Conservation (phyloP, 306 rosid species). For the Dalbergia cochinchinensis region DNA sequence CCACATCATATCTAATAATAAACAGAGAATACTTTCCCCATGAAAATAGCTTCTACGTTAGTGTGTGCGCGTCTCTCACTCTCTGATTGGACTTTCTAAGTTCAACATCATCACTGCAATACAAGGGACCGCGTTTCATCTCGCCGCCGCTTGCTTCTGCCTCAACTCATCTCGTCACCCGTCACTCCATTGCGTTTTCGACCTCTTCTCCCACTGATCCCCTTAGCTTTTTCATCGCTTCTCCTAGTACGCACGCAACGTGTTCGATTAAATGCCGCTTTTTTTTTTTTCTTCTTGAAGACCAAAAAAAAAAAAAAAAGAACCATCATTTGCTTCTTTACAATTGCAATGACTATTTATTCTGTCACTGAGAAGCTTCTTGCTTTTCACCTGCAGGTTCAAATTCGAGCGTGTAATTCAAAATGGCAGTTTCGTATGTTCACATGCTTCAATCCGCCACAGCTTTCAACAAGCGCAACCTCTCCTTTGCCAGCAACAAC, state of each 20-base stretch:
- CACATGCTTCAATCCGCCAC: slow-evolving; percentile 50
- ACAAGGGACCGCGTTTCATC: neutral
- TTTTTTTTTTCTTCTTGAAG: neutral
- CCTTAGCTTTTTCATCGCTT: too few relatives aligned
- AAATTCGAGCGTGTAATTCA: slow-evolving; percentile 2
- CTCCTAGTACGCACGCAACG: neutral
- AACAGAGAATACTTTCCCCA: too few relatives aligned
- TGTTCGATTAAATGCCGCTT: neutral
- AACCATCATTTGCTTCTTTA: slow-evolving; percentile 3
- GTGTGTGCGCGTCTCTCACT: neutral
- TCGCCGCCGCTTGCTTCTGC: neutral
- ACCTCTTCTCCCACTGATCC: too few relatives aligned
- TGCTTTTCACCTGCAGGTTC: neutral
- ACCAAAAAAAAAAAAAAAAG: neutral
- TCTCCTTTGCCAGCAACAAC: slow-evolving; percentile 38
- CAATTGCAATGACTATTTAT: neutral
- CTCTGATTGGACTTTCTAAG: neutral
- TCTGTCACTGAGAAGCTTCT: neutral
- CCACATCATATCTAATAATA: too few relatives aligned
- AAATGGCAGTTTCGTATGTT: slow-evolving; percentile 52
- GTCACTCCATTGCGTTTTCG: neutral
- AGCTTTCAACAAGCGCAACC: slow-evolving; percentile 36
- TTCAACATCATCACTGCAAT: neutral
- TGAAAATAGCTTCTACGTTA: too few relatives aligned
- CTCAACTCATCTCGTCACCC: neutral